Evolutionary conservation across 208 protist species (phyloP), one percentile per base, ranked within the genome.

Genomic region (Wallacemonas collosoma): DNA sequence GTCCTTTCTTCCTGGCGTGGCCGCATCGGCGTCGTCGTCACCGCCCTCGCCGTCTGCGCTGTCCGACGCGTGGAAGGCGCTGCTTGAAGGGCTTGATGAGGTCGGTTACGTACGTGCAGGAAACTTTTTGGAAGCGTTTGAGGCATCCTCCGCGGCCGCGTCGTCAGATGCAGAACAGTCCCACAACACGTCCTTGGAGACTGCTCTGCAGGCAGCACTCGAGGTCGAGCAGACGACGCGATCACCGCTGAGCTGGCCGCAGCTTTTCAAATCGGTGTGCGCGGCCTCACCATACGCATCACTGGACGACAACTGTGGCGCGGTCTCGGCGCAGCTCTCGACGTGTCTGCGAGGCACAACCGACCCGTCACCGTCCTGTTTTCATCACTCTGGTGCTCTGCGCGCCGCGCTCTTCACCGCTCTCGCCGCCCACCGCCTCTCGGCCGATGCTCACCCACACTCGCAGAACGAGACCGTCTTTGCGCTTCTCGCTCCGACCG

Each of bases 401-500:
- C 69, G 58, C n/a, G 66, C 79, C 15, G 57, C 71, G 26, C 50
- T 89, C 4, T 83, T 89, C 53, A 68, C 67, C 1, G 75, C 71
- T 2, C 77, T 89, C 38, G 56, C 77, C 4, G 60, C 70, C 2
- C 80, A 79, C 43, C 12, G 68, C 1, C 26, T 26, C 26, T 26
- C 26, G 26, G 26, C 26, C 26, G 26, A 26, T 26, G 26, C 26
- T 26, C 26, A 3, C 35, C 14, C 73, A 66, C 50, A 54, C 54
- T 17, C 61, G 66, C 4, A 17, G 61, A 17, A 17, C 3, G 5
- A 35, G 45, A 12, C 45, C 12, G 45, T 57, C 9, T 57, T 57
- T 11, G 26, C 43, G 45, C 41, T 60, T 26, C 17, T 50, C 3
- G 1, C 55, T 3, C 48, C 57, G 11, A 41, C 68, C 26, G 17